phyloP scores from a whole-genome alignment of 139 green algal species.

The Nannochloris sp. region DNA sequence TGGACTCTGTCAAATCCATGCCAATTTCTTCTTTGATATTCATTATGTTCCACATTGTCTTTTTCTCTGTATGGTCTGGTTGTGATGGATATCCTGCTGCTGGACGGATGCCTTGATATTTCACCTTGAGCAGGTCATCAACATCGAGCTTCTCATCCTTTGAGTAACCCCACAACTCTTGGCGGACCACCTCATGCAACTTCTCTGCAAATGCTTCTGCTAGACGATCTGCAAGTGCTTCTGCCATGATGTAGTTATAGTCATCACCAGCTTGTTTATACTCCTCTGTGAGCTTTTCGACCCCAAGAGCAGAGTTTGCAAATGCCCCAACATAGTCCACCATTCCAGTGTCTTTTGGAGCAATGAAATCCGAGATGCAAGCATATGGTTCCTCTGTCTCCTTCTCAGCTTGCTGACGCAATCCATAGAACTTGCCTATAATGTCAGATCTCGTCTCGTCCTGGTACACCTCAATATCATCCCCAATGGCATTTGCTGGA shows the following conservation, averaged over 20 bases:
- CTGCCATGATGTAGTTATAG: slow-evolving; percentile 97
- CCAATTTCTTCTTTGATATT: slow-evolving; percentile 62
- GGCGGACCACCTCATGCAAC: slow-evolving; percentile 82
- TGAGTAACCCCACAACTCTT: slow-evolving; percentile 91
- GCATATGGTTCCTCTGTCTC: slow-evolving; percentile 67
- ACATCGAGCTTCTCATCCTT: slow-evolving; percentile 69
- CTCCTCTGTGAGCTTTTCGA: slow-evolving; percentile 69
- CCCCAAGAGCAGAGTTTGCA: slow-evolving; percentile 75
- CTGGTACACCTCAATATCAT: slow-evolving; percentile 87
- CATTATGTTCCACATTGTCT: slow-evolving; percentile 93
- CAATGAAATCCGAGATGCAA: slow-evolving; percentile 94
- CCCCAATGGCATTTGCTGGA: slow-evolving; percentile 80
- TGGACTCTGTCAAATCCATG: slow-evolving; percentile 86
- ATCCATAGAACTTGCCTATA: slow-evolving; percentile 50
- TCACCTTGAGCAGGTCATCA: slow-evolving; percentile 97
- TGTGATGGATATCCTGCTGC: slow-evolving; percentile 96
- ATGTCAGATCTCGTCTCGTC: slow-evolving; percentile 54
- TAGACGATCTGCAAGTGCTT: slow-evolving; percentile 93
- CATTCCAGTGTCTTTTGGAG: slow-evolving; percentile 70
- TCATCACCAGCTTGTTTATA: slow-evolving; percentile 74
- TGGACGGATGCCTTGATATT: slow-evolving; percentile 96
- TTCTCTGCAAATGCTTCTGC: slow-evolving; percentile 95
- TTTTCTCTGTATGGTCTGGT: slow-evolving; percentile 98
- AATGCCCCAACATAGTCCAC: slow-evolving; percentile 96
- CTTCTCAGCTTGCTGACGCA: slow-evolving; percentile 86